Conservation (phyloP, 129 eudicot genomes). For the Scalesia atractyloides region DNA sequence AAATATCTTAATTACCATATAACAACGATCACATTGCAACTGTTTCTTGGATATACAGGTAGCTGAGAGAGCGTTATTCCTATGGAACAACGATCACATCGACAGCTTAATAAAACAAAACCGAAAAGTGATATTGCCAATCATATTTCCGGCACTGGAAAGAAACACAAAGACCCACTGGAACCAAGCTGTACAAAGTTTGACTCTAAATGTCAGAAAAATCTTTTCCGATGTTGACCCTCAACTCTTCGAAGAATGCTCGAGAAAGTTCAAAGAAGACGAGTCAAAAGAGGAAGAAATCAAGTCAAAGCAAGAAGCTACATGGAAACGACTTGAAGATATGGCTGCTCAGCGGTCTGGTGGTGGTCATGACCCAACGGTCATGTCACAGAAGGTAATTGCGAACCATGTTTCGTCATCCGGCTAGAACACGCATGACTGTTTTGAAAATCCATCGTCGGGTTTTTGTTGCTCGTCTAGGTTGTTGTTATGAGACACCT, state of each 20-base stretch:
- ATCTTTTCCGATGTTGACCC: constrained; percentile 64
- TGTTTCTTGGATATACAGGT: constrained; percentile 40
- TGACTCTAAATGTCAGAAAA: constrained; percentile 63
- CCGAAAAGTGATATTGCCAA: constrained; percentile 66
- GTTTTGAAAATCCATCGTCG: constrained; percentile 4
- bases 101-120: constrained; percentile 72
- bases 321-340: constrained; percentile 71
- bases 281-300: constrained; percentile 55
- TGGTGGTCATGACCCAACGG: constrained; percentile 40
- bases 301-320: constrained; percentile 53
- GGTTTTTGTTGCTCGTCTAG: constrained; percentile 24
- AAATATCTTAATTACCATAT: too few relatives aligned
- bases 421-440: constrained; percentile 28
- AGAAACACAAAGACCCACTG: constrained; percentile 62
- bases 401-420: constrained; percentile 30
- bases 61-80: constrained; percentile 76
- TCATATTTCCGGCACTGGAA: constrained; percentile 67
- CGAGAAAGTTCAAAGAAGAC: constrained; percentile 61
- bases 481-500: constrained; percentile 3
- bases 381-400: constrained; percentile 35
- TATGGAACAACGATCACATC: constrained; percentile 80
- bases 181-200: constrained; percentile 70
- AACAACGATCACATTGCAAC: too few relatives aligned
- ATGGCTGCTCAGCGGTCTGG: constrained; percentile 52
- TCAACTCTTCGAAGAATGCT: constrained; percentile 67